Evolutionary conservation across 208 protist genomes (phyloP), one percentile per base, ranked within the genome.

Genomic region (Leishmania major): DNA sequence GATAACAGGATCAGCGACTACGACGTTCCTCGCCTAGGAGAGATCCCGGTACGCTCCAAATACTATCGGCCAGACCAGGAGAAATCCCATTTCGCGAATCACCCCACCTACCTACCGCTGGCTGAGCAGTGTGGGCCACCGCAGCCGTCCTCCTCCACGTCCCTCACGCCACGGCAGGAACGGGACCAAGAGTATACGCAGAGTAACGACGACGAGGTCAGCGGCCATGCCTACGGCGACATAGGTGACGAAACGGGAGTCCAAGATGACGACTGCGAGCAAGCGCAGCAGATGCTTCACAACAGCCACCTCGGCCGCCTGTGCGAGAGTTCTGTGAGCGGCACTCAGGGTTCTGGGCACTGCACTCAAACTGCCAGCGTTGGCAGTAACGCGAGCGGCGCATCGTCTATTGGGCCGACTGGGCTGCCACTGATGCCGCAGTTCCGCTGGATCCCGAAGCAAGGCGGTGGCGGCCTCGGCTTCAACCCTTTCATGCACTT

Each of bases 391-490:
- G 57, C 31, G 3, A 88, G 81, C 43, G 49, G 35, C 11, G 53
- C 78, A 31, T 82, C 80, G 10, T 91, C 88, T 31, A 72, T 89
- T 11, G 88, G 88, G 1, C 82, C 88, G 6, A 87, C 78, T 4
- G 85, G 84, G 15, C 72, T 91, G 35, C 64, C 83, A 6, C 71
- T 86, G 2, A 71, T 86, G 35, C 82, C 82, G 43, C 88, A 85
- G 77, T 91, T 91, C 17, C 82, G 85, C 25, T 91, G 88, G 88
- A 76, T 89, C 31, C 88, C 88, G n/a, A 78, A 80, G 37, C 72
- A 77, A 8, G 79, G 84, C 31, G 83, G 83, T 22, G 80, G 72
- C 60, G 86, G 83, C 15, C 77, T 81, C 3, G 80, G 86, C 53
- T 86, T 83, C 73, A 89, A 87, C 81, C 83, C 86, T 0, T 85